phyloP scores from a whole-genome alignment of 768 basidiomycete genomes.

The Boletus fagicola region DNA sequence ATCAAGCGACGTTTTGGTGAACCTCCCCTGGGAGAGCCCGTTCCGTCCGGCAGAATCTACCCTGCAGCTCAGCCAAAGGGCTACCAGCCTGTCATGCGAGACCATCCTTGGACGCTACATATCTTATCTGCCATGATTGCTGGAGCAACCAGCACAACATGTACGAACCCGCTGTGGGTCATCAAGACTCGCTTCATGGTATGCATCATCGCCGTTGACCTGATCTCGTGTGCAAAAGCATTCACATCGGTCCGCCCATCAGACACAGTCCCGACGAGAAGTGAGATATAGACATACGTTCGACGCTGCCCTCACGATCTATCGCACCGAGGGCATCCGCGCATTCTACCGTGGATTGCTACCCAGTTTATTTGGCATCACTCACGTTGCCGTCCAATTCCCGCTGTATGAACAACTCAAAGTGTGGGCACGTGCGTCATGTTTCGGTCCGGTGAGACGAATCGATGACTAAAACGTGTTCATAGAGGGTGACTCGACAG shows the following conservation, averaged over 20 bases:
- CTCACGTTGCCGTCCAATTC: conserved; percentile 96
- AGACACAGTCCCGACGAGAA: conserved; percentile 85
- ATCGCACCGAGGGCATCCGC: conserved; percentile 77
- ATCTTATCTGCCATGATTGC: conserved; percentile 95
- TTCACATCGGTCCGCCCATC: conserved; percentile 11
- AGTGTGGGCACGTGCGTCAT: conserved; percentile 71
- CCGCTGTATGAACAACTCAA: conserved; percentile 95
- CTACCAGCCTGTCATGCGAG: conserved; percentile 75
- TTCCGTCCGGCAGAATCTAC: conserved; percentile 52
- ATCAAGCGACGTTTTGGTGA: conserved; percentile 85
- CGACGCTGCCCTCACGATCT: conserved; percentile 88
- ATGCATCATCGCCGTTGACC: conserved; percentile 16
- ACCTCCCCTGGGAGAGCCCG: conserved; percentile 45
- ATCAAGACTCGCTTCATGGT: conserved; percentile 99
- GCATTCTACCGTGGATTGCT: conserved; percentile 95
- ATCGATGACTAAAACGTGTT: conserved; percentile 1
- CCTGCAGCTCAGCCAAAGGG: conserved; percentile 84
- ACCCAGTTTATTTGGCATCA: conserved; percentile 90
- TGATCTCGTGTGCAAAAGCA: not conserved
- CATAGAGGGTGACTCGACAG: conserved; percentile 31
- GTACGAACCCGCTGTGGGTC: conserved; percentile 97
- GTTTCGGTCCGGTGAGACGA: conserved; percentile 3
- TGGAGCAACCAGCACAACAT: conserved; percentile 88
- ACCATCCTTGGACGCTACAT: conserved; percentile 85
- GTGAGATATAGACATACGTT: conserved; percentile 82